These are phyloP conservation scores for Lactifluus rugatus DNA, from an alignment of 768 basidiomycete genomes.

Conservation along the genomic window DNA sequence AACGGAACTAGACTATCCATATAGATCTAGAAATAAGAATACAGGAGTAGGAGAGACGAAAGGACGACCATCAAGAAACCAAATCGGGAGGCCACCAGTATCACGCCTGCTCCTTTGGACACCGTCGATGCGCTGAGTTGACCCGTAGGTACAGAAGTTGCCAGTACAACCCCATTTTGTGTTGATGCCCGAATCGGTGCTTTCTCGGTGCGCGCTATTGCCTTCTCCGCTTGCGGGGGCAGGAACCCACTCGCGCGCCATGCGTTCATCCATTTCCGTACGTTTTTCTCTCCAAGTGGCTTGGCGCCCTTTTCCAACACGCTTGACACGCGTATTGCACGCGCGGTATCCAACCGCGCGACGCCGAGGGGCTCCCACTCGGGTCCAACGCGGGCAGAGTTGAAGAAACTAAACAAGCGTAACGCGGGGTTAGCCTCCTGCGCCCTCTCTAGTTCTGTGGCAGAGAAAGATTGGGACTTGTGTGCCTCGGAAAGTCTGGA, in stretches of 20 bases:
- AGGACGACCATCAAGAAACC: slow-evolving; percentile 5
- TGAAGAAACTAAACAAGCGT: slow-evolving; percentile 15
- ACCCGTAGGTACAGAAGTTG: background rate
- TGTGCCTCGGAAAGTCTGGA: slow-evolving; percentile 14
- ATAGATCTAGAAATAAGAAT: background rate
- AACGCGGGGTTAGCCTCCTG: slow-evolving; percentile 17
- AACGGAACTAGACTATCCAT: background rate
- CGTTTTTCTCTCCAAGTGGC: slow-evolving; percentile 15
- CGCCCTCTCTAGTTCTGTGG: slow-evolving; percentile 8
- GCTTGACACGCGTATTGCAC: slow-evolving; percentile 15
- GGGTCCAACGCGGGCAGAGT: slow-evolving; percentile 12
- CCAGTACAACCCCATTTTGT: background rate
- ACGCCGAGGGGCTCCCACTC: slow-evolving; percentile 22
- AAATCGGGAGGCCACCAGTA: slow-evolving; percentile 3
- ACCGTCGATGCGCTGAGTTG: background rate
- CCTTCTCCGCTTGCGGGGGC: background rate
- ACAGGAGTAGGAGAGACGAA: background rate
- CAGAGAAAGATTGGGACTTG: slow-evolving; percentile 5
- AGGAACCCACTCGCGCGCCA: slow-evolving; percentile 18
- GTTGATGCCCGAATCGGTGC: background rate
- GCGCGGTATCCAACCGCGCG: slow-evolving; percentile 17
- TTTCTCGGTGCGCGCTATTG: background rate
- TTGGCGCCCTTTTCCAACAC: slow-evolving; percentile 8
- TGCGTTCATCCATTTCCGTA: slow-evolving; percentile 10
- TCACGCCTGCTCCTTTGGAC: background rate